Base-by-base conservation (phyloP, 2,329 filamentous ascomycete genomes). In the Westerdykella aurantiaca region DNA sequence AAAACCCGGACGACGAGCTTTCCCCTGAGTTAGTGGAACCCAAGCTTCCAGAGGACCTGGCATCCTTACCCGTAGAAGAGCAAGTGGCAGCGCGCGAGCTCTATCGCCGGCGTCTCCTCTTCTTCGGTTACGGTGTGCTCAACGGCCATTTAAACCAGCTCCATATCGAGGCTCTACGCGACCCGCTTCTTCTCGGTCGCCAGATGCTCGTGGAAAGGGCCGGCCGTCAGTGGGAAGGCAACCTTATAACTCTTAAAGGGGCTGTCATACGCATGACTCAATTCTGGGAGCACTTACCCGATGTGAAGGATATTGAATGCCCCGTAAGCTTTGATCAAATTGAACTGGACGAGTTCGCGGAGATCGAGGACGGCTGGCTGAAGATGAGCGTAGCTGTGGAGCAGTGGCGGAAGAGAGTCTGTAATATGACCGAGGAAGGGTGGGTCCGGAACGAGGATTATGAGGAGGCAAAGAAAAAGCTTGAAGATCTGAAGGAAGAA, bases 401-500 rank as follows among this genome's bases (percentile, higher is more conserved):
- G 37, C 29, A 37, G 25, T 52, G 42, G 49, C 39, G 44, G 39
- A 39, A 43, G 35, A 49, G 43, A 38, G 39, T 48, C n/a, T 48
- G 38, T 39, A 43, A 48, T 41, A 52, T 49, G 46, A 46, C 34
- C n/a, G 44, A 49, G 37, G 42, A 52, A 43, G 47, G 47, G 25
- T 48, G 47, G 49, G 50, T 50, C 16, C 41, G 41, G 39, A 52
- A 48, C 33, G 45, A 50, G 38, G 47, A 52, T 44, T 50, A 47
- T 45, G 43, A 50, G 37, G 43, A 43, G 48, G 47, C 48, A 23
- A 52, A 46, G 42, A 34, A 46, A 22, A 39, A 44, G 41, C 47
- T 49, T 37, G 35, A 25, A 31, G 44, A 47, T 5, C n/a, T 47
- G 21, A 43, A 45, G 34, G 44, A 52, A 41, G 47, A 51, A 39